phyloP scores from a whole-genome alignment of 306 rosid genomes.

The Cucumis melo region DNA sequence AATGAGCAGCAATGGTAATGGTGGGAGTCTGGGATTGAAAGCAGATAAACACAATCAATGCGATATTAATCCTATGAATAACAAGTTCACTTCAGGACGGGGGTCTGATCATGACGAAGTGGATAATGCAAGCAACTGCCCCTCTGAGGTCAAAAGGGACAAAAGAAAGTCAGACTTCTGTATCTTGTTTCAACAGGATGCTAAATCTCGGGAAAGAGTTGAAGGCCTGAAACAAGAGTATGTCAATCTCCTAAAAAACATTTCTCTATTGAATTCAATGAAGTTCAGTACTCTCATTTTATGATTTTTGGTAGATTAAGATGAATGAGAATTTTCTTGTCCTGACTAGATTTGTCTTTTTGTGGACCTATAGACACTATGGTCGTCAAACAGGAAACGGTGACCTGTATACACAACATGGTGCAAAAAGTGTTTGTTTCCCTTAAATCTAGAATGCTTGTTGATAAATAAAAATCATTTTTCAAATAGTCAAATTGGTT shows the following conservation, averaged over 20 bases:
- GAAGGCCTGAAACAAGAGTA: slow-evolving; percentile 62
- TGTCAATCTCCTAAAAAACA: slow-evolving; percentile 4
- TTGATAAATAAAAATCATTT: not conserved
- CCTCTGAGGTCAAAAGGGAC: slow-evolving; percentile 20
- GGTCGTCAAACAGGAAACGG: not conserved
- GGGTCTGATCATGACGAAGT: slow-evolving; percentile 23
- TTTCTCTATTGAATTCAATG: not conserved
- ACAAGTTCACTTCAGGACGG: slow-evolving; percentile 15
- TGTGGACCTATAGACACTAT: not conserved
- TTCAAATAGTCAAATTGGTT: not conserved
- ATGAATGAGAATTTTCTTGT: not conserved
- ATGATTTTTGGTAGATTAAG: not conserved
- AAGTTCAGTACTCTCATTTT: not conserved
- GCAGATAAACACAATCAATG: slow-evolving; percentile 23
- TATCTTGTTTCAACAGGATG: slow-evolving; percentile 53
- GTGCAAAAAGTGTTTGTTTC: not conserved
- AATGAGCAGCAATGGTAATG: slow-evolving; percentile 24
- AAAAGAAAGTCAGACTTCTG: slow-evolving; percentile 48
- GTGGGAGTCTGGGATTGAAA: slow-evolving; percentile 14
- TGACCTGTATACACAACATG: not conserved
- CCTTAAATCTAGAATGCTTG: not conserved
- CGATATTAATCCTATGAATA: slow-evolving; percentile 20
- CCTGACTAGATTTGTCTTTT: not conserved
- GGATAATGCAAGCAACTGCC: slow-evolving; percentile 22
- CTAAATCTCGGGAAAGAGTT: slow-evolving; percentile 43